phyloP scores from a whole-genome alignment of 257 asterid species.

The Plantago major region DNA sequence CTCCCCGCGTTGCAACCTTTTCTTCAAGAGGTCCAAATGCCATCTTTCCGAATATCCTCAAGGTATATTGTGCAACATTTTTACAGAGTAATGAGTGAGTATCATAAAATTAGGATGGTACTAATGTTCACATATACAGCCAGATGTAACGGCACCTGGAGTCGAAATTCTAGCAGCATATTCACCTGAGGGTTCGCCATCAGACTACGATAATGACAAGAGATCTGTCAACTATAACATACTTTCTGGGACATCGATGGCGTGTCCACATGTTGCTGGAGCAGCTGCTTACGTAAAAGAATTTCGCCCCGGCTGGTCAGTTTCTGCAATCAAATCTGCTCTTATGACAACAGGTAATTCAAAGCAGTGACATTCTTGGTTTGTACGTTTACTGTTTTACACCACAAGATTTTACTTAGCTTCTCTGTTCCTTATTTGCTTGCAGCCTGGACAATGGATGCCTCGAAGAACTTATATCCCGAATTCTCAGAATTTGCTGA shows the following conservation, averaged over 20 bases:
- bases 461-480: not conserved
- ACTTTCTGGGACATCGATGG: slow-evolving; percentile 17
- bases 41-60: slow-evolving; percentile 15
- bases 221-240: not conserved
- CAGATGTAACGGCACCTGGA: slow-evolving; percentile 19
- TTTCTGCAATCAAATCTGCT: slow-evolving; percentile 20
- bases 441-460: slow-evolving; percentile 14
- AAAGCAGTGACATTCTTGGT: not conserved
- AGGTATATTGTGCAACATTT: not conserved
- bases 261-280: slow-evolving; percentile 21
- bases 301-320: slow-evolving; percentile 17
- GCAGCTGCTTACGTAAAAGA: slow-evolving; percentile 21
- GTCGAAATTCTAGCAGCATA: slow-evolving; percentile 19
- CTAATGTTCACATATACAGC: slow-evolving; percentile 1
- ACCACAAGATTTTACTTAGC: not conserved
- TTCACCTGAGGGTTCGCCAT: not conserved
- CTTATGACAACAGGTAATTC: slow-evolving; percentile 19
- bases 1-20: slow-evolving; percentile 9
- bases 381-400: not conserved
- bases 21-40: slow-evolving; percentile 20
- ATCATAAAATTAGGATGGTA: too few relatives aligned
- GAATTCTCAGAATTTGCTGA: slow-evolving; percentile 9
- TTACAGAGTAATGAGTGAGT: not conserved
- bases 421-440: not conserved
- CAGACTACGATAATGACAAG: not conserved